phyloP scores from a whole-genome alignment of 495 filamentous ascomycete genomes.

The Usnea hakonensis region DNA sequence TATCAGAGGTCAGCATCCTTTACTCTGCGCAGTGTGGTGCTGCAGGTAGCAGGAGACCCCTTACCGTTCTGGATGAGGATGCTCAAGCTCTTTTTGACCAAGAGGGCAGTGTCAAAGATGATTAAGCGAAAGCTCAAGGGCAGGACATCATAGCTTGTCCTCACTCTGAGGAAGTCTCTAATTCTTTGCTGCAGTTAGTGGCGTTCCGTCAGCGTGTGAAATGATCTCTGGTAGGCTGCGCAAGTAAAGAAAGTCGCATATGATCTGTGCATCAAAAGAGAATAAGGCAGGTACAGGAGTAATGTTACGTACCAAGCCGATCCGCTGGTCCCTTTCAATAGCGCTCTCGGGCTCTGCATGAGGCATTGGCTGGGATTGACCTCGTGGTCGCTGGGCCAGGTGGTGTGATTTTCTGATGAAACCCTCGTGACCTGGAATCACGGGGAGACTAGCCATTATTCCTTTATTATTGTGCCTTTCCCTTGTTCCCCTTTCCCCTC shows the following conservation, averaged over 20 bases:
- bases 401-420: conserved; percentile 82
- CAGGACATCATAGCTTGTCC: conserved; percentile 96
- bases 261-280: neutral
- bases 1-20: conserved; percentile 32
- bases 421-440: conserved; percentile 39
- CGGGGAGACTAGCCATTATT: conserved; percentile 20
- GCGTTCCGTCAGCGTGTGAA: conserved; percentile 1
- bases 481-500: neutral
- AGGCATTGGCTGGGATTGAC: conserved; percentile 38
- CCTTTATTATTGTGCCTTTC: neutral
- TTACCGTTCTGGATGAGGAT: conserved; percentile 96
- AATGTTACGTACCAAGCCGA: conserved; percentile 69
- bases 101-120: conserved; percentile 85
- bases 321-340: conserved; percentile 84
- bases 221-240: conserved; percentile 10
- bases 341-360: conserved; percentile 54
- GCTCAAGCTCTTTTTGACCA: conserved; percentile 94
- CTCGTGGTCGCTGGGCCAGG: conserved; percentile 47
- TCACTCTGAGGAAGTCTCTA: conserved; percentile 91
- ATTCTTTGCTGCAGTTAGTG: conserved; percentile 59
- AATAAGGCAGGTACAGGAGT: conserved; percentile 6
- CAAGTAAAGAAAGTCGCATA: conserved; percentile 1
- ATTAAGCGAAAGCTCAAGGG: conserved; percentile 96
- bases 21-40: neutral
- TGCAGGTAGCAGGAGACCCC: conserved; percentile 22